These are phyloP conservation scores for Colletotrichum tamarilloi DNA, from an alignment of 2,329 filamentous ascomycete species.

Conservation along the genomic window DNA sequence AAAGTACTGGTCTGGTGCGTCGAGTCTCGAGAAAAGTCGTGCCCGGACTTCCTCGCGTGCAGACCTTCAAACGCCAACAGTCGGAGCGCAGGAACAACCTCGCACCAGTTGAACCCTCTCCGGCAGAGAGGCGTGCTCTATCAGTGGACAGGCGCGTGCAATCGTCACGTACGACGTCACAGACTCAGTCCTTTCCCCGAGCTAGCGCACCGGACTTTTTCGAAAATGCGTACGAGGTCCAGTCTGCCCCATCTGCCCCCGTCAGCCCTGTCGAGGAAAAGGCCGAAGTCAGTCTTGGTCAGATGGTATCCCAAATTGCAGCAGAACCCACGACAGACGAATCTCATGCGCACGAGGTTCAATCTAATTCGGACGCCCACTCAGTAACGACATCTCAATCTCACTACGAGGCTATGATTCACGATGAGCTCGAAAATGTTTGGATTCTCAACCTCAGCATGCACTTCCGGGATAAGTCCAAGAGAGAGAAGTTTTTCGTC, in stretches of 20 bases:
- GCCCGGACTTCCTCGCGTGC: constrained; percentile 79
- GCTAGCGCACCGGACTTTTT: constrained; percentile 62
- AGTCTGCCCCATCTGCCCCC: constrained; percentile 43
- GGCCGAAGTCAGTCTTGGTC: constrained; percentile 39
- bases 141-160: constrained; percentile 69
- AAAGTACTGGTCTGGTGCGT: constrained; percentile 50
- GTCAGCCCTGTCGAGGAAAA: constrained; percentile 48
- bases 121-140: constrained; percentile 76
- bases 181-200: constrained; percentile 52
- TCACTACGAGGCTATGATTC: constrained; percentile 72
- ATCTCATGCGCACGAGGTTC: constrained; percentile 42
- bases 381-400: constrained; percentile 59
- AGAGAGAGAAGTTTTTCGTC: constrained; percentile 97
- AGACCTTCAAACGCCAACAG: constrained; percentile 85
- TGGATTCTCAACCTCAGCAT: constrained; percentile 99
- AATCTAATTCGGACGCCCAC: constrained; percentile 53
- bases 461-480: constrained; percentile 95
- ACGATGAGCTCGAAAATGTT: constrained; percentile 83
- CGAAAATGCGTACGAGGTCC: constrained; percentile 40
- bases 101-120: constrained; percentile 70
- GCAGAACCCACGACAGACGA: constrained; percentile 9
- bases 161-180: constrained; percentile 48
- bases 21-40: constrained; percentile 72
- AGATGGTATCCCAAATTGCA: constrained; percentile 36
- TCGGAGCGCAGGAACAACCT: constrained; percentile 83